These are phyloP conservation scores for Paramecium caudatum DNA, from an alignment of 73 alveolate species.

Conservation along the genomic window DNA sequence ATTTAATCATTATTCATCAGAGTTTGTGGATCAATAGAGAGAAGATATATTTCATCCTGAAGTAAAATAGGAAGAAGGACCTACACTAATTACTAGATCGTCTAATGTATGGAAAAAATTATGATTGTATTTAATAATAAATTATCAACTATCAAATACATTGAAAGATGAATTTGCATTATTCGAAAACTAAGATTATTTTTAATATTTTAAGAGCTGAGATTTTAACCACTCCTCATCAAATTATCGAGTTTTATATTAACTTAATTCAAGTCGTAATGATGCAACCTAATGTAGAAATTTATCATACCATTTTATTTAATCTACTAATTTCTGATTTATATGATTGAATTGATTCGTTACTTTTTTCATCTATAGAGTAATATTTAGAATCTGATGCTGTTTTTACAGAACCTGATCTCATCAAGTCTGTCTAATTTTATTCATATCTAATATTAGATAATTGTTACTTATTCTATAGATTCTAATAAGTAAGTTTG, in stretches of 20 bases:
- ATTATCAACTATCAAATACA: not conserved
- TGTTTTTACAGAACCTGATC: conserved; percentile 29
- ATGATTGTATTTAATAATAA: not conserved
- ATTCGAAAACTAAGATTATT: conserved; percentile 18
- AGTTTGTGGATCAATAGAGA: not conserved
- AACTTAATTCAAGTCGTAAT: not conserved
- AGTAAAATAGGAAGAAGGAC: not conserved
- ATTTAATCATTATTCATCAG: not conserved
- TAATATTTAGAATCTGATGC: conserved; percentile 17
- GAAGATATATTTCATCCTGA: not conserved
- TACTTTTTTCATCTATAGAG: not conserved
- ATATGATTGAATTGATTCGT: conserved; percentile 11
- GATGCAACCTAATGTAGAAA: not conserved
- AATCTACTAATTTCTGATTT: conserved; percentile 16
- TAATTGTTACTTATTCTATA: no score
- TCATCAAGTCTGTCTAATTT: not conserved
- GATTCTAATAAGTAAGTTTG: no score
- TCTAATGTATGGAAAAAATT: not conserved
- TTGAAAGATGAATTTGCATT: not conserved
- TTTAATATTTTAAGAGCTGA: not conserved
- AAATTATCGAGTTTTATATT: conserved; percentile 1
- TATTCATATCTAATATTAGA: not conserved
- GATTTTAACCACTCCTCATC: conserved; percentile 19
- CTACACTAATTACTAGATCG: not conserved
- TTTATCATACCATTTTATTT: not conserved